Evolutionary conservation across 179 eudicot species (phyloP).

Genomic region (Heliamphora pulchella): DNA sequence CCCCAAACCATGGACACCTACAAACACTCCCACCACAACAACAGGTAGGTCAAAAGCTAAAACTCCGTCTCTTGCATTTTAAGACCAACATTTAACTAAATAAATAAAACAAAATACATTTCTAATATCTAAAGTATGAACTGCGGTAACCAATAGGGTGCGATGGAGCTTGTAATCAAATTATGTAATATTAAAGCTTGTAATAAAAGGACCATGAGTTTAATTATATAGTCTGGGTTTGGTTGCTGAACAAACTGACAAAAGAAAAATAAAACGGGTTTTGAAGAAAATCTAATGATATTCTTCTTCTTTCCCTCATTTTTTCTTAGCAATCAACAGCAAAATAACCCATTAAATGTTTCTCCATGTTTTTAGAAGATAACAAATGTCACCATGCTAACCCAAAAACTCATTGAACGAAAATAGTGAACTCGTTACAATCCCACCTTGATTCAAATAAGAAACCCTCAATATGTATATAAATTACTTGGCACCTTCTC

Average conservation of each 20-base stretch:
- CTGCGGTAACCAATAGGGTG: not conserved
- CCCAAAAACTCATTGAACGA: not conserved
- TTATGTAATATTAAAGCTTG: not conserved
- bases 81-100: not conserved
- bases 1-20: not conserved
- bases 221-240: not conserved
- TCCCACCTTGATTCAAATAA: too few species aligned
- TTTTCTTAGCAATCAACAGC: not conserved
- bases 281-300: not conserved
- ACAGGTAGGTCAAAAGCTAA: not conserved
- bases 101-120: not conserved
- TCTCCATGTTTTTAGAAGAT: not conserved
- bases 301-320: not conserved
- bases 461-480: too few species aligned
- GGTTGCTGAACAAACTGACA: slow-evolving; percentile 1
- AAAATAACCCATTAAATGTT: not conserved
- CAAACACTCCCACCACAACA: not conserved
- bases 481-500: too few species aligned
- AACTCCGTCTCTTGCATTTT: not conserved
- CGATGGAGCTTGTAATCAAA: not conserved
- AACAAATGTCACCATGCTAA: not conserved
- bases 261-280: too few species aligned
- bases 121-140: not conserved
- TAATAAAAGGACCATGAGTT: not conserved
- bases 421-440: not conserved